A percentile compares a stretch with the other conserved stretches of the same genome.
Evolutionary conservation across 192 early-diverging fungal species (phyloP).

Genomic region (Entophlyctis helioformis): DNA sequence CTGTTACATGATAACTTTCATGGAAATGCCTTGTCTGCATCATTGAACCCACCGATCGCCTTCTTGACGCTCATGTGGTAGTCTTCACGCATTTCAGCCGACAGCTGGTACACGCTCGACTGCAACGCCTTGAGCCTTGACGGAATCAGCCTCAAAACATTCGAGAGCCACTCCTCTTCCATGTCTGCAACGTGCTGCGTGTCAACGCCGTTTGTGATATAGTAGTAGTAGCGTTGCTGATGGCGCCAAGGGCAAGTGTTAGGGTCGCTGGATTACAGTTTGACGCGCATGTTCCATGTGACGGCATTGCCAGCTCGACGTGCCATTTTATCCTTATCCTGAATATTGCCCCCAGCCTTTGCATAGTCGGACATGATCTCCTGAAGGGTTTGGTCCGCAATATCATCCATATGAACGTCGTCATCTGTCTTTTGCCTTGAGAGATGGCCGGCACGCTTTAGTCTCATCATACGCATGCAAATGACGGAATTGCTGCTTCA

Average conservation of each 20-base stretch:
- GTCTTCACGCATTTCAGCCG: slow-evolving; percentile 49
- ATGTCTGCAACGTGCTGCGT: slow-evolving; percentile 51
- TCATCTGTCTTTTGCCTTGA: no score
- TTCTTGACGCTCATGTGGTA: slow-evolving; percentile 58
- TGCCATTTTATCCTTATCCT: slow-evolving; percentile 34
- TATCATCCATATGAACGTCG: no score
- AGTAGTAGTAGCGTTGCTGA: slow-evolving; percentile 58
- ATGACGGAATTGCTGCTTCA: no score
- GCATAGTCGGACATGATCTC: no score
- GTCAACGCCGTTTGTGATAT: slow-evolving; percentile 52
- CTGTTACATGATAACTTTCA: slow-evolving; percentile 2
- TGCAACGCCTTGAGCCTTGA: slow-evolving; percentile 28
- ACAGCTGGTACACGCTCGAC: slow-evolving; percentile 20
- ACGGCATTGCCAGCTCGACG: neutral
- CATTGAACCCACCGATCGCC: slow-evolving; percentile 35
- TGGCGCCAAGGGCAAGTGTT: neutral
- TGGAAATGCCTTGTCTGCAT: neutral
- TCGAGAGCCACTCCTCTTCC: slow-evolving; percentile 44
- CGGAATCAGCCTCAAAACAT: slow-evolving; percentile 39
- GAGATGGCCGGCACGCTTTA: no score
- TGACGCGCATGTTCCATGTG: neutral
- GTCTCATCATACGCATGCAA: no score
- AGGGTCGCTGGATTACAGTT: neutral
- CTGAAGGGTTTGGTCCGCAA: no score
- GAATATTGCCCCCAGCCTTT: no score